Base-by-base conservation (phyloP, 2,329 filamentous ascomycete species). In the Trematosphaeria pertusa region DNA sequence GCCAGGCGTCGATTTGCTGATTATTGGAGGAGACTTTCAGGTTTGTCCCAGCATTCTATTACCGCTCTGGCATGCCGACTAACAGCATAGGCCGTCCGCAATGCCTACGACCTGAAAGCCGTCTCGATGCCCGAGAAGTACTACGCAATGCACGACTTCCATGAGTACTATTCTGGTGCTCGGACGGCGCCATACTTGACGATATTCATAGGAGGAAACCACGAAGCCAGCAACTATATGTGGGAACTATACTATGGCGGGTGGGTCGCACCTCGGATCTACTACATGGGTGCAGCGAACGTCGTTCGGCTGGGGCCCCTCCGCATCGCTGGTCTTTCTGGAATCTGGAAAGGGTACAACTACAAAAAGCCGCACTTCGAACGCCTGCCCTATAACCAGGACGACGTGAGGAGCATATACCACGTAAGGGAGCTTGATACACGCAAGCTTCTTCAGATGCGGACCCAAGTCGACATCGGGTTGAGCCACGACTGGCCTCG, bases 1-100 rank as follows among this genome's bases (percentile, higher is more conserved):
- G 92, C 79, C 88, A 56, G 84, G 82, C 24, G 85, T 97, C 21
- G 94, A 99, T 70, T 75, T 97, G 9, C 76, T 99, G 58, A 95
- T 99, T 64, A 96, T 99, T 61, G 91, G 93, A 45, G 94, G 94
- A 20, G 94, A 99, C 69, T 99, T 99, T 58, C 91, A 97, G 78
- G 88, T 88, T 74, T 24, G 67, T 24, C 5, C 31, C 2, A 18
- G 9, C 15, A 4, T 53, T 12, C 24, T 21, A 5, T 9, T 36
- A 8, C 17, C 18, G 21, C 24, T 3, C 9, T 28, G 18, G 12
- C 9, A 35, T 42, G 30, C 11, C 7, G 58, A 46, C 58, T 70
- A 35, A 71, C 52, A 43, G 28, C 22, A 19, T 21, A 91, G 87
- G 87, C 94, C 32, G 86, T 92, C 28, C 89, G 94, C 60, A 97